A percentile compares a stretch with the other conserved stretches of the same genome.
phyloP scores from a whole-genome alignment of 371 early-diverging fungal species.

The Massospora cicadina region DNA sequence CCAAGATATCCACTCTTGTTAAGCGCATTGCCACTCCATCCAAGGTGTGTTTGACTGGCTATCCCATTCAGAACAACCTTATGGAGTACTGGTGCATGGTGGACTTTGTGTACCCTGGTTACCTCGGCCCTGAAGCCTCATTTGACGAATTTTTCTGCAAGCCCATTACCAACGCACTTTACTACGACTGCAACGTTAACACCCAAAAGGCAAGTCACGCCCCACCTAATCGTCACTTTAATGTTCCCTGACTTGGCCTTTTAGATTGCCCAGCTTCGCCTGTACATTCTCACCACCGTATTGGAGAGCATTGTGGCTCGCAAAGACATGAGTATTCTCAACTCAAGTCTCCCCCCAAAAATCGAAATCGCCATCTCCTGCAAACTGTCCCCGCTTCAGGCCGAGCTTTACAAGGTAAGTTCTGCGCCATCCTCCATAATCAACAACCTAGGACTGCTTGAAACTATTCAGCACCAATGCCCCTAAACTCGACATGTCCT shows the following conservation, averaged over 20 bases:
- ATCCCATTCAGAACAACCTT: slow-evolving; percentile 74
- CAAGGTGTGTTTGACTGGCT: slow-evolving; percentile 69
- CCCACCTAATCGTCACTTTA: neutral
- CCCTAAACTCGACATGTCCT: neutral
- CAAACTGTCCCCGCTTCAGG: slow-evolving; percentile 32
- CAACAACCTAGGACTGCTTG: neutral
- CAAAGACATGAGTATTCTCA: slow-evolving; percentile 18
- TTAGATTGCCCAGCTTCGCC: neutral
- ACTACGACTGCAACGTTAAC: slow-evolving; percentile 28
- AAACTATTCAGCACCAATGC: slow-evolving; percentile 15
- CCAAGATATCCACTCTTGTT: slow-evolving; percentile 16
- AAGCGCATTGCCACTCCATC: slow-evolving; percentile 28
- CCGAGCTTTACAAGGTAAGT: slow-evolving; percentile 23
- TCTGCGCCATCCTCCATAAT: neutral
- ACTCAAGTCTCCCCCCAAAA: slow-evolving; percentile 38
- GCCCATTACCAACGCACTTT: slow-evolving; percentile 47
- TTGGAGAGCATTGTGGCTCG: neutral
- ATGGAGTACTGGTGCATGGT: slow-evolving; percentile 50
- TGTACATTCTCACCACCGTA: neutral
- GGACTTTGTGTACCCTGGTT: slow-evolving; percentile 42
- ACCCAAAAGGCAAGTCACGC: slow-evolving; percentile 19
- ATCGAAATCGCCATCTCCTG: slow-evolving; percentile 47
- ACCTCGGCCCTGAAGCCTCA: slow-evolving; percentile 27
- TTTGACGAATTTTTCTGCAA: slow-evolving; percentile 38
- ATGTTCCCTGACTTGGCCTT: neutral